Percentiles rank a stretch among this genome's conserved stretches.
Evolutionary conservation across 768 basidiomycete genomes (phyloP).

Genomic region (Mycena latifolia): DNA sequence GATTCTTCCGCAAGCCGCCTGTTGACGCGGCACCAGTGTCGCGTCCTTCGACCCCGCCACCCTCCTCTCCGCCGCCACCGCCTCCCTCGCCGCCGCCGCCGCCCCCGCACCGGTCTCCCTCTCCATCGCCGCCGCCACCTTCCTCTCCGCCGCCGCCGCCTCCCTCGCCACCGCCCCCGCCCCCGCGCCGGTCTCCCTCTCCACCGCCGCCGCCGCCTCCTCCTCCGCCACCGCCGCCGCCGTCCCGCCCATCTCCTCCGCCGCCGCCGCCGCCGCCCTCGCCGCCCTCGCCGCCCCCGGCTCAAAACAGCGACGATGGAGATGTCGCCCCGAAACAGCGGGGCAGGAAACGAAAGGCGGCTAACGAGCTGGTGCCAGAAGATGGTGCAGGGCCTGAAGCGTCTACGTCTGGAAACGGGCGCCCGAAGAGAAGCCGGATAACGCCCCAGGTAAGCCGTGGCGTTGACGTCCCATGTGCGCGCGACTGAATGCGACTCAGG

Average conservation of each 20-base stretch:
- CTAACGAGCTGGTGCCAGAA: neutral
- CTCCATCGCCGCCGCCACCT: neutral
- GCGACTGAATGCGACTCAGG: neutral
- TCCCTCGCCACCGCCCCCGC: neutral
- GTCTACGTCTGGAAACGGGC: neutral
- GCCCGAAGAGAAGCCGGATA: neutral
- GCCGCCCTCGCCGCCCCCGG: neutral
- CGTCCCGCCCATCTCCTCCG: too few relatives aligned
- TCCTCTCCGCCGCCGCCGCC: neutral
- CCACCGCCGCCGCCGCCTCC: neutral
- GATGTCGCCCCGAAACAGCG: neutral
- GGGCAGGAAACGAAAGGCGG: neutral
- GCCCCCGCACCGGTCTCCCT: neutral
- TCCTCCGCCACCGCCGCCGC: neutral
- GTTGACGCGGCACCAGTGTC: neutral
- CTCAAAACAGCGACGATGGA: neutral
- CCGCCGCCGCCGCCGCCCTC: neutral
- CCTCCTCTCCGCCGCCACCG: neutral
- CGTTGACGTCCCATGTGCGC: neutral
- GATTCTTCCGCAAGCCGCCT: conserved; percentile 14
- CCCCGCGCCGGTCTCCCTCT: neutral
- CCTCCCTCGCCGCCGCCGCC: neutral
- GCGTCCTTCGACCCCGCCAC: neutral
- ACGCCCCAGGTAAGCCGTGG: neutral
- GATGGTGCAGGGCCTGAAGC: neutral